phyloP scores from a whole-genome alignment of 345 rosid genomes.

The Lepidium didymum region DNA sequence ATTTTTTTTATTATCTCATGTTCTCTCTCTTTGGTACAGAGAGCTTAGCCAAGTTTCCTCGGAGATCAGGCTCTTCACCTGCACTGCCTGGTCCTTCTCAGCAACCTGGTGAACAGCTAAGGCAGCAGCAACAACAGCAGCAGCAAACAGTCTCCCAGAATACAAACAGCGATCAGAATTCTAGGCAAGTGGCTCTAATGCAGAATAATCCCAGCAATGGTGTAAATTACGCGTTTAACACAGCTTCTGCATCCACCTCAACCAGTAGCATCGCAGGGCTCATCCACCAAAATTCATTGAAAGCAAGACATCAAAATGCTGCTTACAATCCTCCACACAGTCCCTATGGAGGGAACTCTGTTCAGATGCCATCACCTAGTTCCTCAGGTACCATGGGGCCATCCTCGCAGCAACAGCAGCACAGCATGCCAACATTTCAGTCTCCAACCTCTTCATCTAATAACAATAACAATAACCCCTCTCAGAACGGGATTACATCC shows the following conservation, averaged over 20 bases:
- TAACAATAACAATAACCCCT: slow-evolving; percentile 48
- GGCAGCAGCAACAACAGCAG: slow-evolving; percentile 39
- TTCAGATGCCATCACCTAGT: slow-evolving; percentile 75
- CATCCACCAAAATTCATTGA: slow-evolving; percentile 88
- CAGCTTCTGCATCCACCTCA: slow-evolving; percentile 57
- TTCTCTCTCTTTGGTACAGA: slow-evolving; percentile 39
- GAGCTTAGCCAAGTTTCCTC: slow-evolving; percentile 94
- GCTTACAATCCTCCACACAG: slow-evolving; percentile 59
- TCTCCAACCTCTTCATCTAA: slow-evolving; percentile 63
- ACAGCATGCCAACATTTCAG: slow-evolving; percentile 63
- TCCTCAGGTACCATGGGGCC: slow-evolving; percentile 59
- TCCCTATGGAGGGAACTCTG: slow-evolving; percentile 70
- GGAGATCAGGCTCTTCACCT: slow-evolving; percentile 53
- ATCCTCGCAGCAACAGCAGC: slow-evolving; percentile 40
- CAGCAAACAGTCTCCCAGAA: slow-evolving; percentile 44
- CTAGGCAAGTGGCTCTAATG: slow-evolving; percentile 42
- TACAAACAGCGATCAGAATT: slow-evolving; percentile 42
- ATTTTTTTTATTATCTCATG: neutral
- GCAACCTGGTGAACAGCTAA: slow-evolving; percentile 51
- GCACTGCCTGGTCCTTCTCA: slow-evolving; percentile 48
- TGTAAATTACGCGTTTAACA: slow-evolving; percentile 46
- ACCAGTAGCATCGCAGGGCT: slow-evolving; percentile 75
- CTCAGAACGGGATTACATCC: slow-evolving; percentile 45
- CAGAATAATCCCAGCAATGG: slow-evolving; percentile 52
- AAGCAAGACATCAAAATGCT: slow-evolving; percentile 66